A percentile compares a stretch with the other conserved stretches of the same genome.
Conservation (phyloP, 2,329 filamentous ascomycete species). For the Colletotrichum falcatum region DNA sequence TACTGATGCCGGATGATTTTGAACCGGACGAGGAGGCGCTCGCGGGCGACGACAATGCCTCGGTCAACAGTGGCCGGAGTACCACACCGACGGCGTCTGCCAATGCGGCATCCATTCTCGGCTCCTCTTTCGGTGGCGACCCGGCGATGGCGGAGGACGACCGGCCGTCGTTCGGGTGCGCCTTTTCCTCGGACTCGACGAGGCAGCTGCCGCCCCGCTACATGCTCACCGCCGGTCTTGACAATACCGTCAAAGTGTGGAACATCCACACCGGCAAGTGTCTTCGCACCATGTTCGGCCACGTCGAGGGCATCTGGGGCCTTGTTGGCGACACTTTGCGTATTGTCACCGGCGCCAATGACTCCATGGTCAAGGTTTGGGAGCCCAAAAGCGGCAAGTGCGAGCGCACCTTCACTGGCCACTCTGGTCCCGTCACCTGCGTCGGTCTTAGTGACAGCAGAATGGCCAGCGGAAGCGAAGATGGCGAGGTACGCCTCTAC, state of each 20-base stretch:
- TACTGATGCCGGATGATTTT: constrained; percentile 87
- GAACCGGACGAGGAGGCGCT: constrained; percentile 80
- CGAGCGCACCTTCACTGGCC: constrained; percentile 91
- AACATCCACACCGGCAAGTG: constrained; percentile 85
- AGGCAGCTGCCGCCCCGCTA: constrained; percentile 86
- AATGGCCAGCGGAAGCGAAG: constrained; percentile 92
- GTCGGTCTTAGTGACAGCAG: constrained; percentile 90
- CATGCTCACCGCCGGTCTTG: constrained; percentile 92
- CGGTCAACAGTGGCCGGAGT: constrained; percentile 62
- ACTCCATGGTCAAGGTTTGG: constrained; percentile 94
- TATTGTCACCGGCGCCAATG: constrained; percentile 89
- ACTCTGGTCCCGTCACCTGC: constrained; percentile 91
- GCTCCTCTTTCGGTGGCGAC: constrained; percentile 41
- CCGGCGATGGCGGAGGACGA: constrained; percentile 52
- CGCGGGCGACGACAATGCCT: constrained; percentile 64
- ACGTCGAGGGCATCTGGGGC: constrained; percentile 96
- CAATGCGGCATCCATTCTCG: constrained; percentile 41
- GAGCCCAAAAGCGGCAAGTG: constrained; percentile 91
- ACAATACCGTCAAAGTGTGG: constrained; percentile 85
- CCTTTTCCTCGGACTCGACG: constrained; percentile 69
- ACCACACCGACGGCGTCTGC: constrained; percentile 51
- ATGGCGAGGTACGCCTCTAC: constrained; percentile 89
- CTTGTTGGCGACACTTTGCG: constrained; percentile 89
- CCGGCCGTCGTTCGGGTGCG: constrained; percentile 68
- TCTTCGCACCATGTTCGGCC: constrained; percentile 93